Percentiles rank a stretch among this genome's conserved stretches.
Conservation (phyloP, 148 eudicot genomes). For the Limonium bicolor region DNA sequence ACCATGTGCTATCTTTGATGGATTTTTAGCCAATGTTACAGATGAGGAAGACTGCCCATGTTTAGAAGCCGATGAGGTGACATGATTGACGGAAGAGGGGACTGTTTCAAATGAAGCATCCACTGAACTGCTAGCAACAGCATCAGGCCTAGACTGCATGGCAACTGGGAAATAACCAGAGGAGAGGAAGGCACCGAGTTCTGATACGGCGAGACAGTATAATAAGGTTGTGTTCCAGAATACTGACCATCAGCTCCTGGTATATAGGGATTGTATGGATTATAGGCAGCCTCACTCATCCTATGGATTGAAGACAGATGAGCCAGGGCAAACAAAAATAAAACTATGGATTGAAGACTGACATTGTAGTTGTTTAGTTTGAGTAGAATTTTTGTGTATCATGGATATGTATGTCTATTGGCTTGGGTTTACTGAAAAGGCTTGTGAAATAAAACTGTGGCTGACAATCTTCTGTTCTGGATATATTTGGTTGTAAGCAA, state of each 20-base stretch:
- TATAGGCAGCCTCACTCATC: conserved; percentile 67
- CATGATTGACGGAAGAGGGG: conserved; percentile 24
- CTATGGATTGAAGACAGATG: too few relatives aligned
- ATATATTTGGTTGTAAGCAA: too few relatives aligned
- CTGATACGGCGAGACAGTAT: conserved; percentile 57
- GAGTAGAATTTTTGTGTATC: too few relatives aligned
- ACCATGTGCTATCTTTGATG: conserved; percentile 27
- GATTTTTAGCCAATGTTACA: conserved; percentile 19
- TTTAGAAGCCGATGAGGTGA: conserved; percentile 23
- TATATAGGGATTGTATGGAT: conserved; percentile 95
- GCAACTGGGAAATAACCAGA: conserved; percentile 42
- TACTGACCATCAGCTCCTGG: conserved; percentile 89
- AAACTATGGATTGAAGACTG: too few relatives aligned
- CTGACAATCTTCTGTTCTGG: too few relatives aligned
- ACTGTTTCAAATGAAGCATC: conserved; percentile 26
- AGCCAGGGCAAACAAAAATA: too few relatives aligned
- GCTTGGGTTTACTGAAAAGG: too few relatives aligned
- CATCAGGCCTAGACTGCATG: conserved; percentile 45
- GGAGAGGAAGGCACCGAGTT: conserved; percentile 29
- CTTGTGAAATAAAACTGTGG: too few relatives aligned
- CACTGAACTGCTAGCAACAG: conserved; percentile 24
- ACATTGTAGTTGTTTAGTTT: too few relatives aligned
- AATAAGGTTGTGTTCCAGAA: conserved; percentile 59
- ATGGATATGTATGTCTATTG: too few relatives aligned
- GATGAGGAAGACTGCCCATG: conserved; percentile 29